A percentile compares a stretch with the other conserved stretches of the same genome.
Conservation (phyloP, 257 asterid species). For the Ilex asprella region DNA sequence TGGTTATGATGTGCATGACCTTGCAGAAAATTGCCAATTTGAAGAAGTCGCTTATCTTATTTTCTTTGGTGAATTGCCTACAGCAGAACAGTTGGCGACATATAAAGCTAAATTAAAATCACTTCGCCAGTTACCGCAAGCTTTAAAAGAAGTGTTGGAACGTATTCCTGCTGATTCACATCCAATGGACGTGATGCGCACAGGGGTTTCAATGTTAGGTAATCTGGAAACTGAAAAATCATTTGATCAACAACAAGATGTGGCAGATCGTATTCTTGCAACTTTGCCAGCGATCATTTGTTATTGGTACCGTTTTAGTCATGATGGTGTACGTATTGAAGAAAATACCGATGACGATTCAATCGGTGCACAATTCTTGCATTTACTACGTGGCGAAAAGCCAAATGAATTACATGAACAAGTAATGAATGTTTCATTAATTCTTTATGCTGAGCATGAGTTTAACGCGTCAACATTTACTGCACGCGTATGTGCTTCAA, state of each 20-base stretch:
- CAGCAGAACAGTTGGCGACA: background rate
- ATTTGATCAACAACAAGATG: background rate
- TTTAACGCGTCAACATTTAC: background rate
- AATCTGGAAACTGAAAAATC: background rate
- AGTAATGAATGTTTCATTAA: background rate
- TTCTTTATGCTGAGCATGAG: background rate
- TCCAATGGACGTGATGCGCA: background rate
- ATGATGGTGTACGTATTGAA: background rate
- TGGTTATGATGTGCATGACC: background rate
- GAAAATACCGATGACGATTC: background rate
- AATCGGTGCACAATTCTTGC: background rate
- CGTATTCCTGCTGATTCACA: background rate
- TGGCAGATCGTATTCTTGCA: background rate
- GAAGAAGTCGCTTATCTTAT: background rate
- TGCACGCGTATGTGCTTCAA: background rate
- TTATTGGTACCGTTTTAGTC: background rate
- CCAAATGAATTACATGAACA: background rate
- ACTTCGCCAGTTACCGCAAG: background rate
- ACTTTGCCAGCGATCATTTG: background rate
- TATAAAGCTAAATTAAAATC: background rate
- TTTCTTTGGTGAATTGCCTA: background rate
- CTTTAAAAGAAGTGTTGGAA: background rate
- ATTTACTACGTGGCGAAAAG: background rate
- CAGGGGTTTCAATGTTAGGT: background rate
- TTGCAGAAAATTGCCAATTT: background rate